phyloP scores from a whole-genome alignment of 2,329 filamentous ascomycete genomes.

The Cladosporium phlei region DNA sequence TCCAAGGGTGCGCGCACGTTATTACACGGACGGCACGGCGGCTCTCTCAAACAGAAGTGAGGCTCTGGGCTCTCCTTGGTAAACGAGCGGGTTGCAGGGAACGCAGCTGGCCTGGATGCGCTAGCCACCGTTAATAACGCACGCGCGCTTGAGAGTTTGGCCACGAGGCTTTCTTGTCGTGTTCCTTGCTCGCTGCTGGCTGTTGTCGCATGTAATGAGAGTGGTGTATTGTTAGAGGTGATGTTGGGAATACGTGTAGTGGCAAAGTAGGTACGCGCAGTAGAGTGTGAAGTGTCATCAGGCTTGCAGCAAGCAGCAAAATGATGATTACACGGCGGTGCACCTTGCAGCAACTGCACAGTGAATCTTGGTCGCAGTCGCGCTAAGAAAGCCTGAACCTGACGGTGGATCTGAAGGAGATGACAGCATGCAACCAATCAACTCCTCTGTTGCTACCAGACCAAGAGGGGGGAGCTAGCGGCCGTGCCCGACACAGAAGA shows the following conservation, averaged over 20 bases:
- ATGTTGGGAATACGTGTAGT: no score
- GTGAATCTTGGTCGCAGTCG: neutral
- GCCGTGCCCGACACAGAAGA: neutral
- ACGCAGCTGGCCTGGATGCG: constrained; percentile 5
- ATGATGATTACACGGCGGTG: neutral
- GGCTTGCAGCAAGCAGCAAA: neutral
- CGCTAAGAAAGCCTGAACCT: neutral
- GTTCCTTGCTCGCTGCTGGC: neutral
- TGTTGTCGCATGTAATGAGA: neutral
- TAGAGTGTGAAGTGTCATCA: neutral
- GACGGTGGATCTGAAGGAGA: neutral
- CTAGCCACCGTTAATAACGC: neutral
- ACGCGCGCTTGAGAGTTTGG: neutral
- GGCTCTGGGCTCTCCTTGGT: constrained; percentile 3
- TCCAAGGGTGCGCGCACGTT: neutral
- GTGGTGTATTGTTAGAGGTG: neutral
- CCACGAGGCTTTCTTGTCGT: no score
- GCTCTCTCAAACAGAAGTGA: constrained; percentile 9
- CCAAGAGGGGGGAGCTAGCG: neutral
- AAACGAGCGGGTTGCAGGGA: neutral
- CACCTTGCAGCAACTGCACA: neutral
- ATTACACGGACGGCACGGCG: constrained; percentile 11
- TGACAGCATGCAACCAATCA: neutral
- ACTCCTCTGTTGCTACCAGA: neutral
- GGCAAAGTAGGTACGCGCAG: no score